Evolutionary conservation across 176 grass and related monocot genomes (phyloP), one percentile per base, ranked within the genome.

Genomic region (Eragrostis curvula): DNA sequence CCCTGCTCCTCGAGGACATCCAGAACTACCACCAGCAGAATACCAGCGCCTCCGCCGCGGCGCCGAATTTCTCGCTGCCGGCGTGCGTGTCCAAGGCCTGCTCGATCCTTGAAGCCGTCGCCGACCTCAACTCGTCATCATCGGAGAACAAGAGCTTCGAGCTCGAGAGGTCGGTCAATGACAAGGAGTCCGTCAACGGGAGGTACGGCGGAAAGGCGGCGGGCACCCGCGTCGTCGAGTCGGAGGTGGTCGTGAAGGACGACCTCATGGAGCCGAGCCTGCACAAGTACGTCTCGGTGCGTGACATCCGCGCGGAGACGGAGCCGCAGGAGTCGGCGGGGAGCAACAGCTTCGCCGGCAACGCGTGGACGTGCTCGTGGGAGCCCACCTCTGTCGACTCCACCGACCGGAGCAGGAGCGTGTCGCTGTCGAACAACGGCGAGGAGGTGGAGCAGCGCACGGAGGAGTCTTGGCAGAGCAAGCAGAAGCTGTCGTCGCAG

Each of bases 41-140:
- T 71, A 77, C 85, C 42, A 68, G 57, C 75, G 70, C 63, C 25
- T 56, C 41, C 28, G 32, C 60, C 5, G 36, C 53, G 2, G 87
- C 47, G 59, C 70, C 88, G 13, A 53, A 74, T 5, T 93, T 98
- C 80, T 89, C 93, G 32, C 86, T 98, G 76, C 96, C 96, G 3
- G 96, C 89, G 36, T 98, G 96, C 42, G 88, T 98, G 42, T 96
- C 96, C 7, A 96, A 98, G 87, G 93, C 96, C 72, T 95, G 90
- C 73, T 98, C 96, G n/a, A 98, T 98, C 50, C 90, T 98, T 3
- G 93, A 98, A 81, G 96, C 96, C 6, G 96, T 98, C 16, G 96
- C 93, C 0, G 90, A 96, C 45, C 91, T 98, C 83, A 93, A 98
- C 82, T 96, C 93, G 1, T 88, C 89, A 0, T 88, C 91, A 1